Conservation (phyloP, 2,329 filamentous ascomycete genomes). For the Colletotrichum cordylinicola region DNA sequence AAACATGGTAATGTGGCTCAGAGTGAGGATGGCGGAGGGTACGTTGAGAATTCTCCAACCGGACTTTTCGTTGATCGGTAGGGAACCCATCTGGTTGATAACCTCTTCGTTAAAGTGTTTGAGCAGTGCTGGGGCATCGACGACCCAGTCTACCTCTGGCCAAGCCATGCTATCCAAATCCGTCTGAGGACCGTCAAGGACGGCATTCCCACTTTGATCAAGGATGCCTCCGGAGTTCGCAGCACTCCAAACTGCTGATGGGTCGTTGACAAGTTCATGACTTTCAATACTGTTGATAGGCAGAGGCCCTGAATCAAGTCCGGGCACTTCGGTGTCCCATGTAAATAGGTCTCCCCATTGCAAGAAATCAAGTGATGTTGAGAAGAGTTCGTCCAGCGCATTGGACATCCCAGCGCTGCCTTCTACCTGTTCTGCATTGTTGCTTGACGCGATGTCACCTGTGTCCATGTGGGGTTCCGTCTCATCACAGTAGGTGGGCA, state of each 20-base stretch:
- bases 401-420: not conserved
- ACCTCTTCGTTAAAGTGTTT: slow-evolving; percentile 1
- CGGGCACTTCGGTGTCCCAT: not conserved
- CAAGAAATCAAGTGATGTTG: not conserved
- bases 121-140: not conserved
- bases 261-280: not conserved
- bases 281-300: not conserved
- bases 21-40: not conserved
- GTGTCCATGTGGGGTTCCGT: not conserved
- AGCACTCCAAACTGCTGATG: not conserved
- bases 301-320: not conserved
- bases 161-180: not conserved
- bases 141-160: not conserved
- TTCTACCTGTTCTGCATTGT: not conserved
- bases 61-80: not conserved
- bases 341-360: not conserved
- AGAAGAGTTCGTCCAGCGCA: not conserved
- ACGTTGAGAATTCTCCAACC: not conserved
- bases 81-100: not conserved
- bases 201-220: not conserved
- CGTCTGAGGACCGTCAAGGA: not conserved
- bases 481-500: not conserved
- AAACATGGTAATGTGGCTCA: not conserved
- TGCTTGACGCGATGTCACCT: not conserved
- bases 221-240: not conserved